phyloP scores from a whole-genome alignment of 768 basidiomycete species.

The Rhodocollybia butyracea region DNA sequence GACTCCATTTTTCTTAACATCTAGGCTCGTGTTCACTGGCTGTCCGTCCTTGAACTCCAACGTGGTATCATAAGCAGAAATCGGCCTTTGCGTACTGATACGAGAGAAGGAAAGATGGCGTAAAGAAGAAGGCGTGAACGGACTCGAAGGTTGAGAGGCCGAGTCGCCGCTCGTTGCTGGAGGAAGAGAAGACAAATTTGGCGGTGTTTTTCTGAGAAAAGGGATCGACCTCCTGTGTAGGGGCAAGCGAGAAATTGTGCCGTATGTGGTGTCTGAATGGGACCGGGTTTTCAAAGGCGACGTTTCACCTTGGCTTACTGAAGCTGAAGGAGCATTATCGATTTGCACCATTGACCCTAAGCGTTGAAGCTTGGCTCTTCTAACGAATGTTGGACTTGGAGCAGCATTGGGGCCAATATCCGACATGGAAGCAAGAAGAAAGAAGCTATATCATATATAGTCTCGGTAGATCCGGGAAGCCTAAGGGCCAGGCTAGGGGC shows the following conservation, averaged over 20 bases:
- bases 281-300: conserved; percentile 6
- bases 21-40: conserved; percentile 40
- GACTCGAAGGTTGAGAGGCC: conserved; percentile 34
- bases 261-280: conserved; percentile 35
- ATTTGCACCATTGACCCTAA: conserved; percentile 4
- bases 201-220: conserved; percentile 27
- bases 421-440: too few species aligned
- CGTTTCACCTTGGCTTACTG: background rate
- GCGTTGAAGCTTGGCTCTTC: conserved; percentile 8
- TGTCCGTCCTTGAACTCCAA: conserved; percentile 30
- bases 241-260: conserved; percentile 36
- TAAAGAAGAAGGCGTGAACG: conserved; percentile 35
- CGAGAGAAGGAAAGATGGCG: conserved; percentile 35
- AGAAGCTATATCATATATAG: too few species aligned
- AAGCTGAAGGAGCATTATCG: background rate
- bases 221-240: conserved; percentile 28
- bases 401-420: conserved; percentile 4
- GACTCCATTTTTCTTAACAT: conserved; percentile 77
- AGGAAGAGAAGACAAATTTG: conserved; percentile 33
- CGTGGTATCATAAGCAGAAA: conserved; percentile 70
- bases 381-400: background rate
- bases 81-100: conserved; percentile 53
- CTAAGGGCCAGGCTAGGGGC: too few species aligned
- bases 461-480: too few species aligned
- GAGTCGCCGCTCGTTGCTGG: conserved; percentile 27